These are phyloP conservation scores for Eurotiales sp. DNA, from an alignment of 2,329 filamentous ascomycete genomes.

Conservation along the genomic window DNA sequence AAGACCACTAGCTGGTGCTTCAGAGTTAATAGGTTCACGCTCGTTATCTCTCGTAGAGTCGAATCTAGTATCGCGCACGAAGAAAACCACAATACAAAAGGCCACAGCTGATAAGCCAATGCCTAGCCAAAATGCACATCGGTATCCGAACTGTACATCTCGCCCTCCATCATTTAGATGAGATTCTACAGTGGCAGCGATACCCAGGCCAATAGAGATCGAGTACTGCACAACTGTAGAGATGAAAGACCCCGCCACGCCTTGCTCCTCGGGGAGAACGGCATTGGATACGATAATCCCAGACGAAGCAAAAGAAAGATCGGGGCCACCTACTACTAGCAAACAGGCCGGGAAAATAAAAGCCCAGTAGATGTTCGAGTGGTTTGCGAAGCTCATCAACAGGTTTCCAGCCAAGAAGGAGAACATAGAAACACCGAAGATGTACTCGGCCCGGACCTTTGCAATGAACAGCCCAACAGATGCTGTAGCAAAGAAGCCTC, in stretches of 20 bases:
- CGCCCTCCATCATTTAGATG: constrained; percentile 32
- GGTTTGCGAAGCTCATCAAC: background rate
- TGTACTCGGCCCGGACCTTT: background rate
- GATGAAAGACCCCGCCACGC: constrained; percentile 35
- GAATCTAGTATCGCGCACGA: constrained; percentile 7
- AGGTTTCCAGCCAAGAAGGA: background rate
- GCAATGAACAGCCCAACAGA: background rate
- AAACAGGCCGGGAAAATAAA: background rate
- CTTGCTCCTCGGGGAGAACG: constrained; percentile 36
- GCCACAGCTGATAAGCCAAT: constrained; percentile 32
- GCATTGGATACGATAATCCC: constrained; percentile 37
- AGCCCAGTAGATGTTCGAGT: background rate
- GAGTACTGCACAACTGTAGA: constrained; percentile 42
- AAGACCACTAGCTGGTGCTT: too few relatives aligned
- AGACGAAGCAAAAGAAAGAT: constrained; percentile 39
- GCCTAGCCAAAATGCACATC: constrained; percentile 36
- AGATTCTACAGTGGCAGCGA: constrained; percentile 21
- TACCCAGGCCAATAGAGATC: constrained; percentile 20
- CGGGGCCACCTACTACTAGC: constrained; percentile 12
- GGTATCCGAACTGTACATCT: constrained; percentile 32
- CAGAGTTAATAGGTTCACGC: too few relatives aligned
- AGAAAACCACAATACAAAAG: constrained; percentile 12
- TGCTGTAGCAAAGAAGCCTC: background rate
- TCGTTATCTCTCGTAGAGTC: background rate
- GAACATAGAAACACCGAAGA: background rate